phyloP scores from a whole-genome alignment of 164 flowering plant genomes.

The Dillenia suffruticosa region DNA sequence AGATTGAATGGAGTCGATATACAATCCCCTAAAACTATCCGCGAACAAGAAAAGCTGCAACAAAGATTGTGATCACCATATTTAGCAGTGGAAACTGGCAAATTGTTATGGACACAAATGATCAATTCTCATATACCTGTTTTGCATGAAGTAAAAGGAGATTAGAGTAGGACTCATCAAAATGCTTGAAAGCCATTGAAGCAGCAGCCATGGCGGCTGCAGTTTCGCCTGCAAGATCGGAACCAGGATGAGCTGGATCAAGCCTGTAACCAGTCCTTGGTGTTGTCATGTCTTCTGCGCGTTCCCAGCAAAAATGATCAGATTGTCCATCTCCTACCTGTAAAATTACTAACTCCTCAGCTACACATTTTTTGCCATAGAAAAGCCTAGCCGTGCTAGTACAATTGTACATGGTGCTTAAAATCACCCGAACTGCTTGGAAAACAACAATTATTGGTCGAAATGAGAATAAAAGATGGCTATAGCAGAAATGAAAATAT shows the following conservation, averaged over 20 bases:
- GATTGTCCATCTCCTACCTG: slow-evolving; percentile 77
- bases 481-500: no score
- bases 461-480: no score
- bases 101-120: no score
- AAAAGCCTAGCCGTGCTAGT: no score
- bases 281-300: slow-evolving; percentile 86
- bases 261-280: slow-evolving; percentile 61
- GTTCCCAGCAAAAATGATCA: slow-evolving; percentile 81
- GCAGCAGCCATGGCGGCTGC: slow-evolving; percentile 93
- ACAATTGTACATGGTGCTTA: no score
- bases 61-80: neutral
- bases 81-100: no score
- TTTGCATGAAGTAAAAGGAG: slow-evolving; percentile 52
- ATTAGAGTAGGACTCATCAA: slow-evolving; percentile 51
- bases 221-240: slow-evolving; percentile 83
- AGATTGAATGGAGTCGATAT: slow-evolving; percentile 48
- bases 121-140: slow-evolving; percentile 26
- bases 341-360: neutral
- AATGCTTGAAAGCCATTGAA: slow-evolving; percentile 58
- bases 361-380: neutral
- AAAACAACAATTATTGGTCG: no score
- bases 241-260: slow-evolving; percentile 56
- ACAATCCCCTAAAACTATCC: slow-evolving; percentile 61
- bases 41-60: slow-evolving; percentile 90
- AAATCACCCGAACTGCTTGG: no score